phyloP scores from a whole-genome alignment of 192 early-diverging fungal species.

The Coemansia sp. region DNA sequence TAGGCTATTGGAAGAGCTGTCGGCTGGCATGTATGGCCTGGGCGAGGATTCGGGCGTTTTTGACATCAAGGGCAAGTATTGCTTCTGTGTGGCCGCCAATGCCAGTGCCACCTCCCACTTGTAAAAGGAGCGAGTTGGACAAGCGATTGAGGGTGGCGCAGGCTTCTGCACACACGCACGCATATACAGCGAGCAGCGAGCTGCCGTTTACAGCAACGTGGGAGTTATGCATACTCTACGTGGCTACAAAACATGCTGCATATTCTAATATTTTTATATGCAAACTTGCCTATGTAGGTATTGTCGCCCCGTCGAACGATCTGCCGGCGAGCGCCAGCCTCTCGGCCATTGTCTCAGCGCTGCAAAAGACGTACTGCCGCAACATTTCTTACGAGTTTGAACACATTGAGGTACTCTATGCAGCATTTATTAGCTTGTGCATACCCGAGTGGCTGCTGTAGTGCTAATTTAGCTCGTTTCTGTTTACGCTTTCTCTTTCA shows the following conservation, averaged over 20 bases:
- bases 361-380: constrained; percentile 73
- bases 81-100: constrained; percentile 1
- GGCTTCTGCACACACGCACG: background rate
- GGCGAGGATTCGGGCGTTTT: constrained; percentile 54
- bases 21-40: constrained; percentile 69
- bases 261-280: background rate
- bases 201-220: background rate
- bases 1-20: constrained; percentile 56
- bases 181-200: constrained; percentile 40
- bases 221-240: constrained; percentile 2
- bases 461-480: background rate
- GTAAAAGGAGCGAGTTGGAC: background rate
- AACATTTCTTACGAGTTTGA: constrained; percentile 93
- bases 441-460: background rate
- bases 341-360: constrained; percentile 22
- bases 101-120: background rate
- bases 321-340: constrained; percentile 19
- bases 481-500: background rate
- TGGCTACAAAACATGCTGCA: background rate
- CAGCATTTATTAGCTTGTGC: constrained; percentile 64
- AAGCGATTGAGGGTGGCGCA: background rate
- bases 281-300: constrained; percentile 17
- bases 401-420: constrained; percentile 72
- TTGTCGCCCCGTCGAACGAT: constrained; percentile 22
- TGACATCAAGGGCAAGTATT: constrained; percentile 30